Evolutionary conservation across 495 filamentous ascomycete species (phyloP).

Genomic region (Lophium mytilinum): DNA sequence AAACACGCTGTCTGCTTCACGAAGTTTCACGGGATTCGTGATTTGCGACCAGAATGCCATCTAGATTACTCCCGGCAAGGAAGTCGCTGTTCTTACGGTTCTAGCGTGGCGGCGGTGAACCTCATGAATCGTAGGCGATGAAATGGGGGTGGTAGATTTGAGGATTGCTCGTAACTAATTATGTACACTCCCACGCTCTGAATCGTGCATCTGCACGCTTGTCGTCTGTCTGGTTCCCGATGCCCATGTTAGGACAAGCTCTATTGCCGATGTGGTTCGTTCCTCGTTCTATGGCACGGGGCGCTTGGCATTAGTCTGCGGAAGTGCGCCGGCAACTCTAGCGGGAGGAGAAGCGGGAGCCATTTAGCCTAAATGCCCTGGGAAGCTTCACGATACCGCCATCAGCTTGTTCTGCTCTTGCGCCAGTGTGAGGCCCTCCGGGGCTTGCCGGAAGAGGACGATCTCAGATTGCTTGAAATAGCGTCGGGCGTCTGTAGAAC

Average conservation of each 20-base stretch:
- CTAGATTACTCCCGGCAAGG: background rate
- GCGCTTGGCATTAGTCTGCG: background rate
- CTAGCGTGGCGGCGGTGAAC: background rate
- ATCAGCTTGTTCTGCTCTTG: conserved; percentile 27
- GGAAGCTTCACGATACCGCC: conserved; percentile 16
- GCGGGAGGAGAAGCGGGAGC: background rate
- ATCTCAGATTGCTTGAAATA: conserved; percentile 99
- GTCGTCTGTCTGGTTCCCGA: background rate
- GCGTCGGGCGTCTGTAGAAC: conserved; percentile 67
- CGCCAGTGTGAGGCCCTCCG: conserved; percentile 43
- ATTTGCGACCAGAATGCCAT: background rate
- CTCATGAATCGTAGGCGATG: background rate
- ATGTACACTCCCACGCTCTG: background rate
- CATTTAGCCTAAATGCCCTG: background rate
- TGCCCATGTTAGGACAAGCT: background rate
- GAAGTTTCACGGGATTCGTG: background rate
- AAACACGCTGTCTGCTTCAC: no score
- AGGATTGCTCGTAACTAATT: background rate
- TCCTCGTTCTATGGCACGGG: background rate
- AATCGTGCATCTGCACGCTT: background rate
- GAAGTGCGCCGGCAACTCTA: background rate
- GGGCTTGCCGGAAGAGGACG: conserved; percentile 90
- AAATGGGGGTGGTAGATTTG: background rate
- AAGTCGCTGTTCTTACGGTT: background rate
- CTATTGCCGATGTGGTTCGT: background rate